These are phyloP conservation scores for Hanseniaspora nectarophila DNA, from an alignment of 805 yeast genomes.

Conservation along the genomic window DNA sequence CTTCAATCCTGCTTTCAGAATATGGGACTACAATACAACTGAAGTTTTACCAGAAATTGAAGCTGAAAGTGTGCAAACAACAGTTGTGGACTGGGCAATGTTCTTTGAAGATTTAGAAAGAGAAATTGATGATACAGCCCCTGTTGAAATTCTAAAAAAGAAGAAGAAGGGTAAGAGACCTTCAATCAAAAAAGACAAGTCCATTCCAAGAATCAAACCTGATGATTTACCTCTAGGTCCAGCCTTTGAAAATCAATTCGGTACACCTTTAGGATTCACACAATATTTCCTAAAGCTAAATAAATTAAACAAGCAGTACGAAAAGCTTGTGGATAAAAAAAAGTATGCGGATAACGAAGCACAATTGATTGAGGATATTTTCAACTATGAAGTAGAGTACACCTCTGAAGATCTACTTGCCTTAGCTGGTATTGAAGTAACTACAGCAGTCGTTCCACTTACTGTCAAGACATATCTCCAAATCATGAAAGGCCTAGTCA, in stretches of 20 bases:
- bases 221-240: constrained; percentile 50
- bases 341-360: constrained; percentile 44
- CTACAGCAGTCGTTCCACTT: constrained; percentile 36
- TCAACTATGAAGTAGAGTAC: constrained; percentile 55
- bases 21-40: constrained; percentile 76
- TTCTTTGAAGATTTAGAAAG: constrained; percentile 43
- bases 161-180: constrained; percentile 20
- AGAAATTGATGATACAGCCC: constrained; percentile 20
- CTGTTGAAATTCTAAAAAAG: constrained; percentile 18
- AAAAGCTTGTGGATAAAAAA: constrained; percentile 39
- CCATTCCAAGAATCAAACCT: constrained; percentile 55
- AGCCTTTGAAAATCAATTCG: constrained; percentile 57
- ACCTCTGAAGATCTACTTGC: constrained; percentile 42
- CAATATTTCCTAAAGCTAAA: constrained; percentile 64
- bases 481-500: constrained; percentile 43
- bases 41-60: constrained; percentile 27
- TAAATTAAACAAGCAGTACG: constrained; percentile 33
- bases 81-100: constrained; percentile 43
- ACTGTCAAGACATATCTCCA: constrained; percentile 53
- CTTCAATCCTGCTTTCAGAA: constrained; percentile 68
- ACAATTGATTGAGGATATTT: constrained; percentile 29
- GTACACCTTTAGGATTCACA: constrained; percentile 59
- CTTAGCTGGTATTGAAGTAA: constrained; percentile 14
- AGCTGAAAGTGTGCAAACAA: neutral
- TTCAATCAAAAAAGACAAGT: constrained; percentile 37